Evolutionary conservation across 352 stramenopile genomes (phyloP), one percentile per base, ranked within the genome.

Genomic region (Aphanomyces astaci): DNA sequence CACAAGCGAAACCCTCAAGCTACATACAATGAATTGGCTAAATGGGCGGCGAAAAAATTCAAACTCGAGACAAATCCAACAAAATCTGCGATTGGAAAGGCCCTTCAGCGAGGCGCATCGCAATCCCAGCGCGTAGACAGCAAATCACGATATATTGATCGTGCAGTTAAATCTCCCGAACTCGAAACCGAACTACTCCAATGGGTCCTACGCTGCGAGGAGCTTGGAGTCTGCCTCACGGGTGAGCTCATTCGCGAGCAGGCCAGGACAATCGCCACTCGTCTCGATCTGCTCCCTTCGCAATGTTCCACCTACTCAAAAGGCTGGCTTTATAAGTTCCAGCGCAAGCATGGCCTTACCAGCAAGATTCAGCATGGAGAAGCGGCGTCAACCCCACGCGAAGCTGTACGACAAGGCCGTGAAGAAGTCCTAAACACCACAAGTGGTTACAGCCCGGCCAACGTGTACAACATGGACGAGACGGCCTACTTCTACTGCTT

Each of bases 381-480:
- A 24, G 32, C 63, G 7, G 54, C 31, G 17, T 73, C 69, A 11
- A 24, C 40, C 33, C 39, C 62, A 19, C 15, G 19, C 0, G 54
- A 17, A 11, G 40, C 2, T 25, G 27, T 71, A 1, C 5, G 28
- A n/a, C 32, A 60, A 45, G 55, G 54, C 4, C 48, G 45, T 2
- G 19, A n/a, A 1, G 15, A 28, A 0, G 43, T 64, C n/a, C 33
- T 36, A 3, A 28, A 9, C 4, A 51, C 60, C 25, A 71, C 63
- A 7, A 28, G 53, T 17, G 22, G 25, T 13, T 71, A 73, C 28
- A 49, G 63, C 1, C 46, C 51, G 25, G 11, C 27, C 15, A 39
- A 64, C 33, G 63, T 68, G 17, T 67, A 49, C 69, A 73, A 73
- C 9, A 70, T 73, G 31, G 52, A 73, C n/a, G 62, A 66, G 54